Conservation (phyloP, 2,329 filamentous ascomycete species). For the Microdochium trichocladiopsis region DNA sequence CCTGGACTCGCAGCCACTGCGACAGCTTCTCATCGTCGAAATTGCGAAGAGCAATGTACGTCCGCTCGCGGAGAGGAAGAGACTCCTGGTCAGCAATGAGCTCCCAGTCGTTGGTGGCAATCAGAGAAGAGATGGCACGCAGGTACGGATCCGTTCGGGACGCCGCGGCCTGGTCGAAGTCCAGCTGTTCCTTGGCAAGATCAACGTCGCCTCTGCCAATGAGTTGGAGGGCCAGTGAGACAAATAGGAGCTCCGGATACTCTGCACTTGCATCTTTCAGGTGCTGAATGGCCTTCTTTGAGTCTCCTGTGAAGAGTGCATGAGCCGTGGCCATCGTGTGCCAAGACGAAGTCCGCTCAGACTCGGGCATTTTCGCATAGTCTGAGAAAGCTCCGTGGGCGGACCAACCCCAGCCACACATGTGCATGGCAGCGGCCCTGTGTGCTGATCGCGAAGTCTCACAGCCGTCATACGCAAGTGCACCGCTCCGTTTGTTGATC, state of each 20-base stretch:
- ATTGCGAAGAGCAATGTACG: conserved; percentile 65
- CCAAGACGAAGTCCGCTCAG: conserved; percentile 43
- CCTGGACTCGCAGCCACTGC: conserved; percentile 61
- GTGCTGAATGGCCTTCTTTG: conserved; percentile 60
- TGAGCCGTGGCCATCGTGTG: conserved; percentile 72
- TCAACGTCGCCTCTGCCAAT: conserved; percentile 42
- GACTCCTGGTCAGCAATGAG: conserved; percentile 66
- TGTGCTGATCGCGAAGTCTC: conserved; percentile 61
- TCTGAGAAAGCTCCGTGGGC: conserved; percentile 34
- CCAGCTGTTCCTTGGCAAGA: conserved; percentile 40
- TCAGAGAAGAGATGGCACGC: conserved; percentile 70
- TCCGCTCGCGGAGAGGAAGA: conserved; percentile 66
- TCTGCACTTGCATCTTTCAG: conserved; percentile 60
- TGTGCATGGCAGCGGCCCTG: conserved; percentile 66
- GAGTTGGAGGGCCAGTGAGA: conserved; percentile 59
- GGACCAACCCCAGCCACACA: conserved; percentile 65
- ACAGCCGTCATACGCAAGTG: conserved; percentile 57
- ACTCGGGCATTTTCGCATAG: conserved; percentile 32
- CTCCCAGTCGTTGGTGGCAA: conserved; percentile 70
- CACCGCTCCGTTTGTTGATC: conserved; percentile 54
- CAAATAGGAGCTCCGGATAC: conserved; percentile 59
- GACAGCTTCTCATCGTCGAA: conserved; percentile 56
- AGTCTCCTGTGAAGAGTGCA: conserved; percentile 67
- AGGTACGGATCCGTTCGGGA: conserved; percentile 71
- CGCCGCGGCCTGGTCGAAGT: conserved; percentile 51